These are phyloP conservation scores for Chlamydomonas sp. DNA, from an alignment of 139 green algal genomes.

Conservation along the genomic window DNA sequence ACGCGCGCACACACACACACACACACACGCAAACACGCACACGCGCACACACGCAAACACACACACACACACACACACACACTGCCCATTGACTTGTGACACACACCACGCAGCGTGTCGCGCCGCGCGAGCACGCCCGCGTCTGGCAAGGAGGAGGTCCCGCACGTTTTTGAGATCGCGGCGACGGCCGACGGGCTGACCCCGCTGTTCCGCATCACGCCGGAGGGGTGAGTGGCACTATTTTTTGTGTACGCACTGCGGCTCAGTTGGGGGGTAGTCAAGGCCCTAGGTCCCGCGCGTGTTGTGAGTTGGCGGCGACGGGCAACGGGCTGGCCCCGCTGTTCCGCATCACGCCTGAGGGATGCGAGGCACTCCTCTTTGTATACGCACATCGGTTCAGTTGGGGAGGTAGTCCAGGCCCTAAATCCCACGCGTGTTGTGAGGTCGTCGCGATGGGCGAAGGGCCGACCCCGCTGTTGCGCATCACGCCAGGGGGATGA, in stretches of 20 bases:
- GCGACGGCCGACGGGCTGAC: background rate
- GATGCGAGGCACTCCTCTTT: background rate
- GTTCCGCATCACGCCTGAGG: constrained; percentile 11
- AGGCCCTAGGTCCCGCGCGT: background rate
- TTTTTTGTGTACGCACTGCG: too few species aligned
- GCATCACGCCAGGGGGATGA: constrained; percentile 7
- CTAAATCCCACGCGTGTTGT: background rate
- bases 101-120: constrained; percentile 8
- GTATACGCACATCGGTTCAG: too few species aligned
- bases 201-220: constrained; percentile 11
- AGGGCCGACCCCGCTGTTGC: background rate
- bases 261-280: too few species aligned
- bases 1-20: too few species aligned
- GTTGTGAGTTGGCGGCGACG: background rate
- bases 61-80: too few species aligned
- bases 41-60: too few species aligned
- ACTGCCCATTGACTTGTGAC: too few species aligned
- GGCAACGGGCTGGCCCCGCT: background rate
- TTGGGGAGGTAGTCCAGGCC: too few species aligned
- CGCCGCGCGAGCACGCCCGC: background rate
- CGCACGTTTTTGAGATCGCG: constrained; percentile 5
- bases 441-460: background rate
- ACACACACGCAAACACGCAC: too few species aligned
- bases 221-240: background rate
- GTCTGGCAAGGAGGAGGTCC: constrained; percentile 6